Percentiles rank a stretch among this genome's conserved stretches.
Conservation (phyloP, 2,329 filamentous ascomycete species). For the Botrytis medusae region DNA sequence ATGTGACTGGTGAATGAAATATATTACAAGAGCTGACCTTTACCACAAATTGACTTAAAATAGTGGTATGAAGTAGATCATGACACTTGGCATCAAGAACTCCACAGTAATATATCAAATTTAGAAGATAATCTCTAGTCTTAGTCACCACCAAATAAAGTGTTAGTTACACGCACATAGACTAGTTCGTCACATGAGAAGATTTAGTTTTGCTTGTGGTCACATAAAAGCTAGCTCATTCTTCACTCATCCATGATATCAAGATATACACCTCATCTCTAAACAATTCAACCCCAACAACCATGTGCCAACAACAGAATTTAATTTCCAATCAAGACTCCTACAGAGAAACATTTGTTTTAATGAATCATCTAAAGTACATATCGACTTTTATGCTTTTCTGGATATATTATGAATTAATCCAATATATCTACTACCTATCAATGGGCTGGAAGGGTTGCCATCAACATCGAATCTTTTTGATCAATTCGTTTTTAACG, state of each 20-base stretch:
- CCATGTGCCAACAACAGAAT: background rate
- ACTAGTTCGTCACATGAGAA: background rate
- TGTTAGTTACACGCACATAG: background rate
- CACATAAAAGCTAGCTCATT: background rate
- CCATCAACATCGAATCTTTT: background rate
- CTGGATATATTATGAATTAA: background rate
- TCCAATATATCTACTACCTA: background rate
- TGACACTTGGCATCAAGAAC: background rate
- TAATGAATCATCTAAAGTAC: rapidly evolving
- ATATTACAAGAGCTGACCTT: background rate
- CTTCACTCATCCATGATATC: background rate
- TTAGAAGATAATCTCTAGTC: background rate
- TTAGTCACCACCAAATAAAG: background rate
- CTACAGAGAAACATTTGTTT: background rate
- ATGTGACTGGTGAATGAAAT: background rate
- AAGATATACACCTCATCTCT: background rate
- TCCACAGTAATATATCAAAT: background rate
- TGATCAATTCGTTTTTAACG: background rate
- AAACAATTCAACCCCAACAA: background rate
- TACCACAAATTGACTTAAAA: background rate
- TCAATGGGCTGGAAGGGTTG: background rate
- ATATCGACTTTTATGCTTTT: background rate
- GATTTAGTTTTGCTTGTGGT: background rate
- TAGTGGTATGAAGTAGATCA: background rate
- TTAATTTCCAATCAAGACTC: background rate